Evolutionary conservation across 2,329 filamentous ascomycete species (phyloP), one percentile per base, ranked within the genome.

Genomic region (Cladosporium cucumerinum): DNA sequence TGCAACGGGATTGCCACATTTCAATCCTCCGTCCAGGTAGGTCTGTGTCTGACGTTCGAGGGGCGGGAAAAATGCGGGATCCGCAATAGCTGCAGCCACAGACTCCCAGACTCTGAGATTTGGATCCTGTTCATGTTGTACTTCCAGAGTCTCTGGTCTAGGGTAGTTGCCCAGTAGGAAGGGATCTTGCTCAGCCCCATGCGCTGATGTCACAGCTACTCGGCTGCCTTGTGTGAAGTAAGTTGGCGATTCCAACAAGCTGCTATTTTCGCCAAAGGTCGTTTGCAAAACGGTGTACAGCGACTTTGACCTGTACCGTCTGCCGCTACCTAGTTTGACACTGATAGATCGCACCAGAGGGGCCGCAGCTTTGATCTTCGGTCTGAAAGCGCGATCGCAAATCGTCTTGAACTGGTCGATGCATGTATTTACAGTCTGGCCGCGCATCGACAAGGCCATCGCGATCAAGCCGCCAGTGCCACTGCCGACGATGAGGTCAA

Each of bases 91-190:
- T 6, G 83, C 83, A 18, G 83, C 77, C 3, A 82, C 78, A 21
- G 82, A 81, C 75, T 86, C 80, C 81, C 83, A 85, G 4, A 81
- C 78, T 67, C 80, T 81, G 28, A 82, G 63, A 66, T 82, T 80
- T 49, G 73, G 70, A 3, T 74, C 66, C 0, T 73, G 72, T 32
- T 75, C 72, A 52, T 81, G 78, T 7, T 76, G 76, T 21, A 79
- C 67, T 51, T 78, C 75, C 65, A 82, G 80, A 55, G 69, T 71
- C 26, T 64, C 55, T 12, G 72, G 68, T 39, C 79, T 74, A 59
- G 80, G 79, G 68, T 84, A 84, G 68, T 81, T 83, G 12, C 79
- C 75, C 5, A 83, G 68, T 12, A 83, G 69, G 30, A 80, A 77
- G 1, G 79, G 74, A 34, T 75, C 73, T 34, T 77, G 74, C 3